Percentiles rank a stretch among this genome's conserved stretches.
Conservation (phyloP, 345 rosid genomes). For the Reutealis trisperma region DNA sequence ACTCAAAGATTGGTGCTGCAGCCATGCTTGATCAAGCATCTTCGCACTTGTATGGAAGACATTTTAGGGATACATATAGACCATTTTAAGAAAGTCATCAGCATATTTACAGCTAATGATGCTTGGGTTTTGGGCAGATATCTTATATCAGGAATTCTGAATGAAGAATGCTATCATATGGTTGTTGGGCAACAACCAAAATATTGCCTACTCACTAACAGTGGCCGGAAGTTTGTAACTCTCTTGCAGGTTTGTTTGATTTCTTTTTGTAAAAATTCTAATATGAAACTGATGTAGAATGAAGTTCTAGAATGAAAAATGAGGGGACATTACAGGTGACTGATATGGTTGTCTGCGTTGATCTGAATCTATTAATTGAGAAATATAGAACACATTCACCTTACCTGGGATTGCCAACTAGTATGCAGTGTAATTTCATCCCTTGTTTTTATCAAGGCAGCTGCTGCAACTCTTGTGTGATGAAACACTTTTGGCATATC, state of each 20-base stretch:
- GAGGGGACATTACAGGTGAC: not conserved
- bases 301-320: not conserved
- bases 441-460: not conserved
- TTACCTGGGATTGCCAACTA: not conserved
- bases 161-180: constrained; percentile 32
- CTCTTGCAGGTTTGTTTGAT: constrained; percentile 52
- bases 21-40: constrained; percentile 43
- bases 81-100: constrained; percentile 57
- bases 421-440: not conserved
- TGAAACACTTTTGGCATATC: too few relatives aligned
- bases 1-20: constrained; percentile 38
- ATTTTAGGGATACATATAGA: constrained; percentile 43
- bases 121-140: constrained; percentile 61
- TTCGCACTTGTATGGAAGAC: constrained; percentile 52
- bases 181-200: constrained; percentile 42
- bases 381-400: not conserved
- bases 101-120: constrained; percentile 50
- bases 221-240: constrained; percentile 61
- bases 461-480: not conserved
- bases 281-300: not conserved
- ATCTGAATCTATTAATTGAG: not conserved
- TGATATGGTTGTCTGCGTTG: not conserved
- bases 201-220: constrained; percentile 55
- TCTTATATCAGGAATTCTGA: constrained; percentile 44
- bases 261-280: not conserved